phyloP scores from a whole-genome alignment of 2,329 filamentous ascomycete species.

The Cryphonectria radicalis region DNA sequence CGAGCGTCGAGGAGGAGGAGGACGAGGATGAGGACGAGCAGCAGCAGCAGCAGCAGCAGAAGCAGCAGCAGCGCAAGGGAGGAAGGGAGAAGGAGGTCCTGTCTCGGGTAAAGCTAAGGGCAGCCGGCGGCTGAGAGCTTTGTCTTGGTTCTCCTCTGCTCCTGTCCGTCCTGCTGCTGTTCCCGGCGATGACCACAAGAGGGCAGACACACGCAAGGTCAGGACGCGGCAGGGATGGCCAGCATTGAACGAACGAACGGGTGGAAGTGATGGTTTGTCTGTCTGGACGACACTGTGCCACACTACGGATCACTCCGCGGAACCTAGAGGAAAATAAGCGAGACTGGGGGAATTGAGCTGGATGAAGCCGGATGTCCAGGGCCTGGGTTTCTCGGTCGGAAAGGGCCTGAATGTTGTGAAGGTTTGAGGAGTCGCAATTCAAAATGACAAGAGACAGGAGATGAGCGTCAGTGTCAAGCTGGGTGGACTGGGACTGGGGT shows the following conservation, averaged over 20 bases:
- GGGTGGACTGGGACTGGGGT: constrained; percentile 19
- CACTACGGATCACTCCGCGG: constrained; percentile 1
- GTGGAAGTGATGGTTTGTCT: neutral
- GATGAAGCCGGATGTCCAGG: constrained; percentile 16
- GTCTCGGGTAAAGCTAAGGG: constrained; percentile 5
- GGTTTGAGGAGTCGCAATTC: constrained; percentile 26
- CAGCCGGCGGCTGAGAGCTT: constrained; percentile 2
- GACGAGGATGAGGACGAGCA: neutral
- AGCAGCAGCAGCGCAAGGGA: neutral
- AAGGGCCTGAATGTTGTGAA: neutral
- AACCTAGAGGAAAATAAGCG: neutral
- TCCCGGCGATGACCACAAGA: constrained; percentile 19
- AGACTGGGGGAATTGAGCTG: constrained; percentile 13
- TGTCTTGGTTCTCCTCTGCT: neutral
- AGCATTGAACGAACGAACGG: neutral
- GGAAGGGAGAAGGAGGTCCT: neutral
- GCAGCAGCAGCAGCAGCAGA: neutral
- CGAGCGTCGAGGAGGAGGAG: constrained; percentile 5
- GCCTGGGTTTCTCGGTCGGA: constrained; percentile 1
- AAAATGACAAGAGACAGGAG: constrained; percentile 28
- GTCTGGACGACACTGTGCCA: constrained; percentile 5
- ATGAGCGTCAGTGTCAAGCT: constrained; percentile 25
- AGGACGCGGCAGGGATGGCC: neutral
- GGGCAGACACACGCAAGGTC: constrained; percentile 5
- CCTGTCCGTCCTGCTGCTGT: constrained; percentile 16